A percentile compares a stretch with the other conserved stretches of the same genome.
phyloP scores from a whole-genome alignment of 306 rosid species.

The Abrus precatorius region DNA sequence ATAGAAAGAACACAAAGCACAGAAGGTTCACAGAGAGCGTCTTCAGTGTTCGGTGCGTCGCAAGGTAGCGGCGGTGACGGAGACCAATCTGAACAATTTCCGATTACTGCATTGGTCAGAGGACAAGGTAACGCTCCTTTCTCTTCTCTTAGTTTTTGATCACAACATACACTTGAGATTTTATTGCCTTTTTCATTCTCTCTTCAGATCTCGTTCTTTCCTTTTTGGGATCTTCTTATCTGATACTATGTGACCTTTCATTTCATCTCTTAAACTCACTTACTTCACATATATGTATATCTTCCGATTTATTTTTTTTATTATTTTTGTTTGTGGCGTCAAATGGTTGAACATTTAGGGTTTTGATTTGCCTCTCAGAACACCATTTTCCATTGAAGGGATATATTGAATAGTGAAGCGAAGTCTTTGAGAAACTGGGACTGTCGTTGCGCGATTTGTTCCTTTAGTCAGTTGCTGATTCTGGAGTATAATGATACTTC shows the following conservation, averaged over 20 bases:
- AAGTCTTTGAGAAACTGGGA: not conserved
- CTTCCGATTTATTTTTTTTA: not conserved
- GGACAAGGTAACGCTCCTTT: conserved; percentile 40
- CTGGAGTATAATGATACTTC: not conserved
- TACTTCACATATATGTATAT: not conserved
- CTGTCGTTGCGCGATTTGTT: not conserved
- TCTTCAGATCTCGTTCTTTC: conserved; percentile 54
- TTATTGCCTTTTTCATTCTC: not conserved
- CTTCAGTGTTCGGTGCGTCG: conserved; percentile 43
- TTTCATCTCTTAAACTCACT: not conserved
- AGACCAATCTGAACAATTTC: conserved; percentile 28
- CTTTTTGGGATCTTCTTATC: conserved; percentile 14
- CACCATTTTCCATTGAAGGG: not conserved
- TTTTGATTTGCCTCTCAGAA: conserved; percentile 29
- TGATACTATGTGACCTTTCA: not conserved
- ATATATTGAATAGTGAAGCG: not conserved
- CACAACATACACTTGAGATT: not conserved
- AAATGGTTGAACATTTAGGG: conserved; percentile 38
- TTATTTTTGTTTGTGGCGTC: not conserved
- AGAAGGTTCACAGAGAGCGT: not conserved
- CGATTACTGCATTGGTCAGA: conserved; percentile 39
- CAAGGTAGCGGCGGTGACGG: conserved; percentile 52
- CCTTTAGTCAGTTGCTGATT: not conserved
- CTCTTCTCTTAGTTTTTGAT: not conserved
- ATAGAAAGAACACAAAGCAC: not conserved